A percentile compares a stretch with the other conserved stretches of the same genome.
These are phyloP conservation scores for Narthecium ossifragum DNA, from an alignment of 106 monocot species.

Conservation along the genomic window DNA sequence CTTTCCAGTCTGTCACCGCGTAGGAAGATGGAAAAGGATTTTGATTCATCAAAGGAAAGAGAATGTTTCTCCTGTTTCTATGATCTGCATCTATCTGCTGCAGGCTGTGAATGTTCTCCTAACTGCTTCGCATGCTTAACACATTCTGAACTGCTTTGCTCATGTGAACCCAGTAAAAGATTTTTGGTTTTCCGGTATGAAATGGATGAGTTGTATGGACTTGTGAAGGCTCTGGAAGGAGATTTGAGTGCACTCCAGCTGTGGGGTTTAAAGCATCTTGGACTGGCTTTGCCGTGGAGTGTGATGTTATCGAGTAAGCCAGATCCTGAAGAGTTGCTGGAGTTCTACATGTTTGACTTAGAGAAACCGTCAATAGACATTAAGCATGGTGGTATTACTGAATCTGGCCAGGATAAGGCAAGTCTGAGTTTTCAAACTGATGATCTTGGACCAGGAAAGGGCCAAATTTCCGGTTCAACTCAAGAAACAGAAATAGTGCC, in stretches of 20 bases:
- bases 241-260: constrained; percentile 26
- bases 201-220: constrained; percentile 45
- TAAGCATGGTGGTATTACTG: constrained; percentile 5
- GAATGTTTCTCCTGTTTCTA: constrained; percentile 86
- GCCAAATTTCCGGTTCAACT: not conserved
- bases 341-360: not conserved
- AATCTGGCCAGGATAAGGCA: not conserved
- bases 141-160: constrained; percentile 62
- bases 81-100: constrained; percentile 83
- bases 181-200: constrained; percentile 50
- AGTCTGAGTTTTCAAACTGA: not conserved
- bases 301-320: not conserved
- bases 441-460: constrained; percentile 1
- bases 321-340: constrained; percentile 8
- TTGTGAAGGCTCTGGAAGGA: constrained; percentile 79
- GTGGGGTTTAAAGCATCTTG: constrained; percentile 28
- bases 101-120: constrained; percentile 62
- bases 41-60: constrained; percentile 57
- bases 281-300: constrained; percentile 21
- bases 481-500: not conserved
- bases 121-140: constrained; percentile 67
- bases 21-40: constrained; percentile 48
- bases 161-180: constrained; percentile 49
- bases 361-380: constrained; percentile 13
- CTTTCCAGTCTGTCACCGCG: constrained; percentile 10